Conservation (phyloP, 2,329 filamentous ascomycete species). For the Tolypocladium paradoxum region DNA sequence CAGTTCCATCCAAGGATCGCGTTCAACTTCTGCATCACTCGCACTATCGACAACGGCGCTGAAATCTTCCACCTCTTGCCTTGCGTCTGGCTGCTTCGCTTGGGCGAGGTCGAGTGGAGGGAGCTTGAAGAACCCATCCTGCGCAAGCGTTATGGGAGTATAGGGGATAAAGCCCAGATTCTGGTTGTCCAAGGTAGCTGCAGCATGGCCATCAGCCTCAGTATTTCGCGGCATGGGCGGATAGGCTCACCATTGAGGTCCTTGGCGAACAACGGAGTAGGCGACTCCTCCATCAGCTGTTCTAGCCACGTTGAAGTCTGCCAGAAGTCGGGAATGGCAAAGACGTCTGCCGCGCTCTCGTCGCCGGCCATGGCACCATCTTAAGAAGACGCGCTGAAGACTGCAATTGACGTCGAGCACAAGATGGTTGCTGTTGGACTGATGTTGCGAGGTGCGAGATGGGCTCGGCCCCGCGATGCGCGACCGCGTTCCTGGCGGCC, state of each 20-base stretch:
- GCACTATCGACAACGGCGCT: not conserved
- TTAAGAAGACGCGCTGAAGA: not conserved
- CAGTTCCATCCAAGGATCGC: constrained; percentile 35
- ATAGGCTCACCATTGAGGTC: constrained; percentile 20
- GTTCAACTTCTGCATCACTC: constrained; percentile 3
- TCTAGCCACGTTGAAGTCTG: constrained; percentile 40
- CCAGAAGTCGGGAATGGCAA: constrained; percentile 54
- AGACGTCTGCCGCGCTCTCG: constrained; percentile 42
- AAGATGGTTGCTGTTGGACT: not conserved
- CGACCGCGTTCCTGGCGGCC: not conserved
- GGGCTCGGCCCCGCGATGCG: not conserved
- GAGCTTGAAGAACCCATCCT: constrained; percentile 21
- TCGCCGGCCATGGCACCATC: constrained; percentile 23
- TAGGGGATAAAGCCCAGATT: constrained; percentile 8
- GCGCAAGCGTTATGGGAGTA: constrained; percentile 9
- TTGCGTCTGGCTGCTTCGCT: not conserved
- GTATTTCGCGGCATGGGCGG: not conserved
- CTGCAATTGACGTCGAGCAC: not conserved
- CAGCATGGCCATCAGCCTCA: not conserved
- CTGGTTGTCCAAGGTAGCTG: not conserved
- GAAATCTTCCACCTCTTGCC: not conserved
- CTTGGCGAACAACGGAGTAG: constrained; percentile 32
- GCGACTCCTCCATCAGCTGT: constrained; percentile 9
- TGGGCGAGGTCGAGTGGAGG: constrained; percentile 1
- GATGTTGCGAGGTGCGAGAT: not conserved